phyloP scores from a whole-genome alignment of 768 basidiomycete genomes.

The Phallus indusiatus region DNA sequence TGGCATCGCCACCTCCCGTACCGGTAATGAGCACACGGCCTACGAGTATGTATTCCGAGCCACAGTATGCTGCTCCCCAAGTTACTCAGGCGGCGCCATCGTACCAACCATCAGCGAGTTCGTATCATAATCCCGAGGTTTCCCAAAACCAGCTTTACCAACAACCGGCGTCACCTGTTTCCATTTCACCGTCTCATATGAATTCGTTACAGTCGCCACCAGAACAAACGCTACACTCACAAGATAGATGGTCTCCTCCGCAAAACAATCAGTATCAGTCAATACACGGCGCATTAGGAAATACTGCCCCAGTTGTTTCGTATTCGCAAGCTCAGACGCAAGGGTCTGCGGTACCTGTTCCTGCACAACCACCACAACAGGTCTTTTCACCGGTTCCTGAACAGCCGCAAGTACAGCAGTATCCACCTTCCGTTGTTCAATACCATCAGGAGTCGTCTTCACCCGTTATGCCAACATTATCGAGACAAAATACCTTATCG shows the following conservation, averaged over 20 bases:
- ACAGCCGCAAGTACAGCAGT: slow-evolving; percentile 21
- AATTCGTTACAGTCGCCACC: not conserved
- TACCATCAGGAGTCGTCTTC: slow-evolving; percentile 20
- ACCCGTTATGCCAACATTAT: slow-evolving; percentile 13
- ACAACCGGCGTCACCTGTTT: not conserved
- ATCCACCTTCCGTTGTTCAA: slow-evolving; percentile 12
- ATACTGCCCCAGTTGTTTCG: not conserved
- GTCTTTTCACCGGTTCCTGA: slow-evolving; percentile 17
- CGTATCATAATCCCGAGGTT: slow-evolving; percentile 13
- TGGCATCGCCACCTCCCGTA: slow-evolving; percentile 19
- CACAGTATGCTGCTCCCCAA: slow-evolving; percentile 11
- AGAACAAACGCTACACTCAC: not conserved
- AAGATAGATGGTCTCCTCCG: not conserved
- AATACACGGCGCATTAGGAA: not conserved
- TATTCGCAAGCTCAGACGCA: slow-evolving; percentile 12
- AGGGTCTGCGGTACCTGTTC: slow-evolving; percentile 16
- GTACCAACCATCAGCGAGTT: slow-evolving; percentile 18
- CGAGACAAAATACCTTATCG: slow-evolving; percentile 1
- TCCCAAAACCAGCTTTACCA: slow-evolving; percentile 2
- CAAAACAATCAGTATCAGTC: not conserved
- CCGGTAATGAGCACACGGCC: slow-evolving; percentile 16
- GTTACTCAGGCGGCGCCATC: slow-evolving; percentile 15
- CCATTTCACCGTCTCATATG: not conserved
- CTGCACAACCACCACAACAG: slow-evolving; percentile 19
- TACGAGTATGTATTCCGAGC: slow-evolving; percentile 11